Conservation (phyloP, 2,329 filamentous ascomycete genomes). For the Aspergillus sp. region DNA sequence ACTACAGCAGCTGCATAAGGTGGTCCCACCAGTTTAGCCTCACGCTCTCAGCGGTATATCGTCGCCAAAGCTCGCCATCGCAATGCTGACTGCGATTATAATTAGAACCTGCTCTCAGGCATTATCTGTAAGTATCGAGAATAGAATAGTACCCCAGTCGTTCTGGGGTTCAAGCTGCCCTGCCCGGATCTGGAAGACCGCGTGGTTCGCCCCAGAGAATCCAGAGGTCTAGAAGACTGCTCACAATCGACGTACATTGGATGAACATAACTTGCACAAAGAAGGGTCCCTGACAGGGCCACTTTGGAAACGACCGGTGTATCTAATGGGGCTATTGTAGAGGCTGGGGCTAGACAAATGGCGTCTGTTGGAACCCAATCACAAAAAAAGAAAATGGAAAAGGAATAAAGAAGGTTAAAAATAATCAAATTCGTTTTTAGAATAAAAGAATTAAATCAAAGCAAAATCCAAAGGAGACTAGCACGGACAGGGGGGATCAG, state of each 20-base stretch:
- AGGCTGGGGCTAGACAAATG: slow-evolving; percentile 6
- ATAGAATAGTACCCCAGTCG: neutral
- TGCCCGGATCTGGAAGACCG: slow-evolving; percentile 4
- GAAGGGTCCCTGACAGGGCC: slow-evolving; percentile 7
- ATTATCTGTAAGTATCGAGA: neutral
- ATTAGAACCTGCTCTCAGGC: neutral
- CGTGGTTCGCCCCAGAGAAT: neutral
- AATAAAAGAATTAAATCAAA: slow-evolving; percentile 18
- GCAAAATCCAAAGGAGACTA: slow-evolving; percentile 14
- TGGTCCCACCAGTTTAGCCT: neutral
- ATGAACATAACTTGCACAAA: slow-evolving; percentile 12
- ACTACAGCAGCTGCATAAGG: neutral
- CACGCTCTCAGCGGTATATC: slow-evolving; percentile 2
- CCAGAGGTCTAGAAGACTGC: slow-evolving; percentile 7
- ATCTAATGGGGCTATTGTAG: slow-evolving; percentile 13
- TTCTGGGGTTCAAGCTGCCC: neutral
- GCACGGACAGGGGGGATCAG: neutral
- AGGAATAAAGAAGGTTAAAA: slow-evolving; percentile 16
- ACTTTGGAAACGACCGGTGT: slow-evolving; percentile 14
- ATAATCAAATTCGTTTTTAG: slow-evolving; percentile 20
- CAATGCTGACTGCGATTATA: slow-evolving; percentile 1
- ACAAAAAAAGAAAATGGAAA: slow-evolving; percentile 4
- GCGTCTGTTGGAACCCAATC: slow-evolving; percentile 11
- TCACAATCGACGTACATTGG: neutral
- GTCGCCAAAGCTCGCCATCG: slow-evolving; percentile 3